phyloP scores from a whole-genome alignment of 306 rosid species.

The Trifolium subterraneum region DNA sequence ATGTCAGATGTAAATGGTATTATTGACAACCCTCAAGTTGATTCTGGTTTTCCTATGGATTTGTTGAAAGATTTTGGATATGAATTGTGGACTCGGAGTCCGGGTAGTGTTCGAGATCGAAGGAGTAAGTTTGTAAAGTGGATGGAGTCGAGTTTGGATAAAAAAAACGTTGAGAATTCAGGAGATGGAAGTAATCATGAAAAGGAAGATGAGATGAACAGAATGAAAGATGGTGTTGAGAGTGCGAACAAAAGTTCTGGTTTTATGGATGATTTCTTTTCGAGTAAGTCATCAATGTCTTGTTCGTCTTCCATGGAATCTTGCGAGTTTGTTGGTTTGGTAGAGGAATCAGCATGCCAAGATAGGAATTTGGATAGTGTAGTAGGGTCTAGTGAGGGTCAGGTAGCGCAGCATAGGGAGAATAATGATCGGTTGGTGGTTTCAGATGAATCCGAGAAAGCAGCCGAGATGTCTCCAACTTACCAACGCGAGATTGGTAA shows the following conservation, averaged over 20 bases:
- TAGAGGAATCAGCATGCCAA: slow-evolving; percentile 40
- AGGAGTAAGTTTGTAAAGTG: slow-evolving; percentile 63
- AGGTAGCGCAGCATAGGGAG: slow-evolving; percentile 36
- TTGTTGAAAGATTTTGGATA: slow-evolving; percentile 47
- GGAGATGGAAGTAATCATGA: slow-evolving; percentile 36
- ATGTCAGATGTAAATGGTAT: slow-evolving; percentile 50
- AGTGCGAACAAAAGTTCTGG: slow-evolving; percentile 48
- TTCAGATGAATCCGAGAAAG: slow-evolving; percentile 41
- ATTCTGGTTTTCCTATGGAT: slow-evolving; percentile 20
- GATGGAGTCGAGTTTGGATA: slow-evolving; percentile 63
- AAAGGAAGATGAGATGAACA: slow-evolving; percentile 49
- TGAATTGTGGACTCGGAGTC: slow-evolving; percentile 76
- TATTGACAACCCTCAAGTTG: not conserved
- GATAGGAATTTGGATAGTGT: slow-evolving; percentile 39
- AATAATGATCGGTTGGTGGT: slow-evolving; percentile 40
- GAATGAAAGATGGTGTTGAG: slow-evolving; percentile 52
- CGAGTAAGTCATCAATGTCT: slow-evolving; percentile 65
- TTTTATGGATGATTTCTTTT: slow-evolving; percentile 67
- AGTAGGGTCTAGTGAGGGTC: slow-evolving; percentile 47
- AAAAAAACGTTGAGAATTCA: slow-evolving; percentile 41
- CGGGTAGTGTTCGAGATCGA: slow-evolving; percentile 73
- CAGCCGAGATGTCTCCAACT: slow-evolving; percentile 35
- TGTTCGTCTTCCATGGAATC: slow-evolving; percentile 43
- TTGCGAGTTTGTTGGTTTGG: slow-evolving; percentile 47
- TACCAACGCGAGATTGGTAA: slow-evolving; percentile 34